These are phyloP conservation scores for Hericium rajendrae DNA, from an alignment of 768 basidiomycete species.

Conservation along the genomic window DNA sequence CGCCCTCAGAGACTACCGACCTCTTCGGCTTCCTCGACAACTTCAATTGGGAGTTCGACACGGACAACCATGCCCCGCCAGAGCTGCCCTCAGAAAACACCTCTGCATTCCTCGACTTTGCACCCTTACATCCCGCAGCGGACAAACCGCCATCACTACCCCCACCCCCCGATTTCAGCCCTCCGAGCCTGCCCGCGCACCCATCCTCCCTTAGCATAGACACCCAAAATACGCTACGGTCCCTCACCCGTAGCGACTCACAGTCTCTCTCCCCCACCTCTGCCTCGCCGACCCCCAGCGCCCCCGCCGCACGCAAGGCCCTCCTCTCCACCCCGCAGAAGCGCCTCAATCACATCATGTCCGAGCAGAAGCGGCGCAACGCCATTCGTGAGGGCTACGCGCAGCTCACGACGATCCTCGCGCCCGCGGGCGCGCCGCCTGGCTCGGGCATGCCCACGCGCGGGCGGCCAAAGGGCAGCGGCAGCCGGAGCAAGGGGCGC, in stretches of 20 bases:
- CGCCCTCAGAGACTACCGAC: conserved; percentile 67
- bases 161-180: conserved; percentile 2
- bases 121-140: neutral
- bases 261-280: conserved; percentile 3
- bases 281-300: conserved; percentile 2
- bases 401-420: conserved; percentile 71
- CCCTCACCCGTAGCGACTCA: neutral
- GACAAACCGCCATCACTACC: neutral
- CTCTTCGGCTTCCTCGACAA: conserved; percentile 77
- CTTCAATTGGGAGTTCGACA: conserved; percentile 58
- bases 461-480: conserved; percentile 74
- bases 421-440: conserved; percentile 64
- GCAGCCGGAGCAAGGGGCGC: conserved; percentile 42
- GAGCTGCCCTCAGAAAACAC: neutral
- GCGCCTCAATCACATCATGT: conserved; percentile 88
- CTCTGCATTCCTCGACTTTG: neutral
- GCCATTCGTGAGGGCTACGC: conserved; percentile 87
- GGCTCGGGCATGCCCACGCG: conserved; percentile 64
- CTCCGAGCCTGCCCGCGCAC: neutral
- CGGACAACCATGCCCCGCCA: conserved; percentile 17
- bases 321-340: conserved; percentile 80
- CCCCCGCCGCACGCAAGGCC: conserved; percentile 36
- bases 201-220: neutral
- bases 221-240: neutral
- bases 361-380: conserved; percentile 88